These are phyloP conservation scores for Psidium friedrichsthalianum DNA, from an alignment of 345 rosid species.

Conservation along the genomic window DNA sequence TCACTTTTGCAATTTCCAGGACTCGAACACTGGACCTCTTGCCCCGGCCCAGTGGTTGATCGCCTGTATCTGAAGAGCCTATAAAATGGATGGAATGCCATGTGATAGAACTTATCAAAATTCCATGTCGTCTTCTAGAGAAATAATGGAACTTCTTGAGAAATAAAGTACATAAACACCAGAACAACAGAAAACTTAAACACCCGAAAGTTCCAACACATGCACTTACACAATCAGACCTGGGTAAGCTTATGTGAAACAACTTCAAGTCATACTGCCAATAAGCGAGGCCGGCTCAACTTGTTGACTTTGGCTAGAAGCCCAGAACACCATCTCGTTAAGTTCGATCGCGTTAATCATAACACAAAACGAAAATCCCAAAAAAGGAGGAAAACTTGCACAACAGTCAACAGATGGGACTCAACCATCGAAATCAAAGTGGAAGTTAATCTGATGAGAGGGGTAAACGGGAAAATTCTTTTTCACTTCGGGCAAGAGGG, in stretches of 20 bases:
- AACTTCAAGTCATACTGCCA: neutral
- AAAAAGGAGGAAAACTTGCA: neutral
- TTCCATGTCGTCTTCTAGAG: neutral
- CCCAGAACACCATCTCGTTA: neutral
- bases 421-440: neutral
- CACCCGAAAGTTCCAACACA: neutral
- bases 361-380: neutral
- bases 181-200: neutral
- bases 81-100: neutral
- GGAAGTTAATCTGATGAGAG: neutral
- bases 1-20: no score
- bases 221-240: neutral
- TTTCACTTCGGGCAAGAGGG: neutral
- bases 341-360: neutral
- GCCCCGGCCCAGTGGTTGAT: neutral
- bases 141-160: neutral
- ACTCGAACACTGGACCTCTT: neutral
- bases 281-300: neutral
- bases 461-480: neutral
- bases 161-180: neutral
- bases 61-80: neutral
- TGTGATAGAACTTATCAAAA: neutral
- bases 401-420: neutral
- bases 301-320: neutral
- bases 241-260: neutral